Conservation (phyloP, 2,329 filamentous ascomycete genomes). For the Ceratocystis albifundus region DNA sequence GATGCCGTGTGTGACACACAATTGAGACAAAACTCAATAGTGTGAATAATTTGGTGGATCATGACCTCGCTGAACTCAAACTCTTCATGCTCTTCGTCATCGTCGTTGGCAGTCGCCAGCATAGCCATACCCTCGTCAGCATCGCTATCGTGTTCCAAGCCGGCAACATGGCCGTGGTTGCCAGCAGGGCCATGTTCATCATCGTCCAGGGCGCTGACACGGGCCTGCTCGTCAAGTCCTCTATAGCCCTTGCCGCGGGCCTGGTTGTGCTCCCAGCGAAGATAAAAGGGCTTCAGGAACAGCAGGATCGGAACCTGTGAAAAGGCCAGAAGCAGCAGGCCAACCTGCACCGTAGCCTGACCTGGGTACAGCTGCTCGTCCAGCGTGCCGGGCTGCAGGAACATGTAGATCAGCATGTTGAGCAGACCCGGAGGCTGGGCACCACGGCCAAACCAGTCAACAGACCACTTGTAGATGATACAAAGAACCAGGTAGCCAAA, state of each 20-base stretch:
- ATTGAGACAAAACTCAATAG: constrained; percentile 98
- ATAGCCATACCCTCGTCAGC: constrained; percentile 76
- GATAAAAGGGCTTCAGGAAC: constrained; percentile 90
- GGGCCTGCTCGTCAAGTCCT: constrained; percentile 77
- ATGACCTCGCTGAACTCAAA: constrained; percentile 96
- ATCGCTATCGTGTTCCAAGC: constrained; percentile 44
- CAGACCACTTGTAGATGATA: constrained; percentile 93
- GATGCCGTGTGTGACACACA: constrained; percentile 98
- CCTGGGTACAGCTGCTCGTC: constrained; percentile 66
- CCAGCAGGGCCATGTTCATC: constrained; percentile 57
- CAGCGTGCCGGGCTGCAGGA: constrained; percentile 68
- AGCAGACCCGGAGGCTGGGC: constrained; percentile 71
- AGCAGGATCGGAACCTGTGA: constrained; percentile 80
- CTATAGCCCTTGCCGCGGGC: constrained; percentile 82
- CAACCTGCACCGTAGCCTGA: constrained; percentile 63
- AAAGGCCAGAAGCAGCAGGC: constrained; percentile 71
- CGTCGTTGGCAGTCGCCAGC: constrained; percentile 64
- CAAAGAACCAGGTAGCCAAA: constrained; percentile 92
- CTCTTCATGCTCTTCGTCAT: constrained; percentile 76
- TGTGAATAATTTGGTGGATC: constrained; percentile 99
- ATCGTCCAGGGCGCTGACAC: constrained; percentile 79
- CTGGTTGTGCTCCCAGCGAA: constrained; percentile 85
- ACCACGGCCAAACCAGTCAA: constrained; percentile 61
- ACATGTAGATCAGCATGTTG: constrained; percentile 99
- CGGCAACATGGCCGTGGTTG: constrained; percentile 27